Conservation (phyloP, 495 filamentous ascomycete species). For the Penicillium verhagenii region DNA sequence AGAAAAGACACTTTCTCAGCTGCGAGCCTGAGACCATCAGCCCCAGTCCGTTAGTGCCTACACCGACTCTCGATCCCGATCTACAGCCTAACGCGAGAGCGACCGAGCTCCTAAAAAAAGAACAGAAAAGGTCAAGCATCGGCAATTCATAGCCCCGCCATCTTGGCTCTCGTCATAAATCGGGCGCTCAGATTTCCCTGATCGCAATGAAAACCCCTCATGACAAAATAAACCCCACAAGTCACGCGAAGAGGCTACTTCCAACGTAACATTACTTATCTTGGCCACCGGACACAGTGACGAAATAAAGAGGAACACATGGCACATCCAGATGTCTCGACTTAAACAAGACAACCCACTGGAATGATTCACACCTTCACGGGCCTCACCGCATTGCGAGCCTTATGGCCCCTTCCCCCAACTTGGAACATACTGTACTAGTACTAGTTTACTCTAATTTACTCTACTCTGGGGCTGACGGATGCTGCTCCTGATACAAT, state of each 20-base stretch:
- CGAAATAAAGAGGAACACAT: neutral
- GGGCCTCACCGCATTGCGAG: no score
- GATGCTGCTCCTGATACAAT: no score
- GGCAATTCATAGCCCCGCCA: neutral
- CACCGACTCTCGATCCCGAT: neutral
- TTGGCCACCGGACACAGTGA: neutral
- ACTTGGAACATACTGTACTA: neutral
- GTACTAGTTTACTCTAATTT: no score
- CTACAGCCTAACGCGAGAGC: neutral
- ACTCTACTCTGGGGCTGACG: neutral
- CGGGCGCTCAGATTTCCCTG: neutral
- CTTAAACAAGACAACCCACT: neutral
- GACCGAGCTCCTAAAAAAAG: neutral
- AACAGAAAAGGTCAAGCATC: neutral
- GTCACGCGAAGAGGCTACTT: neutral
- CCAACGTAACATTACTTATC: neutral
- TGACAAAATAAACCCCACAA: neutral
- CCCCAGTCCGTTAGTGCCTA: neutral
- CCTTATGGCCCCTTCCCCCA: neutral
- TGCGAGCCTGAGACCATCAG: neutral
- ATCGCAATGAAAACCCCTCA: neutral
- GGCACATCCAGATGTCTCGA: neutral
- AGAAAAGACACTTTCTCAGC: no score
- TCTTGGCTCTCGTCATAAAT: conserved; percentile 7
- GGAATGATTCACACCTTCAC: neutral